A percentile compares a stretch with the other conserved stretches of the same genome.
Evolutionary conservation across 2,329 filamentous ascomycete species (phyloP).

Genomic region (Lasiodiplodia hormozganensis): DNA sequence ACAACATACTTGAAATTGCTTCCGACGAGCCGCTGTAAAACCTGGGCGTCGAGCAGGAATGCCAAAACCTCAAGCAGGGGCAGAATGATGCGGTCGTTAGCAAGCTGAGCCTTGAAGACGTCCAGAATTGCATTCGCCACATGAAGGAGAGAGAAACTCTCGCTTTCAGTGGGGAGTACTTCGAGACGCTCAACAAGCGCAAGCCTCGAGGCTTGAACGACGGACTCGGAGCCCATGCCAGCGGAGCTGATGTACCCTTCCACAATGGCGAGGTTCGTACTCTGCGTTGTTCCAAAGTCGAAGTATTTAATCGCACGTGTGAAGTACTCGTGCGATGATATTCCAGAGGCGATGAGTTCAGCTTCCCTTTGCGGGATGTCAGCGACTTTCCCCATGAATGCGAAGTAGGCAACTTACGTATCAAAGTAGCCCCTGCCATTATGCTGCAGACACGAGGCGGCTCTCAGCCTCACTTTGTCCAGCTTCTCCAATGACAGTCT

Average conservation of each 20-base stretch:
- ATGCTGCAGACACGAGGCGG: constrained; percentile 37
- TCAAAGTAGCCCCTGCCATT: constrained; percentile 26
- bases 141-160: constrained; percentile 37
- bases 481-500: constrained; percentile 87
- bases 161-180: constrained; percentile 34
- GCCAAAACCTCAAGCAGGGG: constrained; percentile 78
- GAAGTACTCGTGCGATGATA: constrained; percentile 69
- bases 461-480: constrained; percentile 73
- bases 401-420: neutral
- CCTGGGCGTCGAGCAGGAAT: constrained; percentile 66
- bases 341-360: constrained; percentile 39
- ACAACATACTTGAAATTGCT: constrained; percentile 62
- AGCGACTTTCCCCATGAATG: neutral
- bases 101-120: constrained; percentile 41
- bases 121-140: constrained; percentile 38
- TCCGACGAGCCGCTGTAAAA: constrained; percentile 48
- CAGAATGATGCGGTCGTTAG: constrained; percentile 73
- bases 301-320: constrained; percentile 53
- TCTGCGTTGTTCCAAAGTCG: neutral
- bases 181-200: constrained; percentile 62
- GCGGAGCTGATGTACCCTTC: constrained; percentile 75
- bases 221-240: constrained; percentile 77
- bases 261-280: constrained; percentile 56
- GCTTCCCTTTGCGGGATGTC: constrained; percentile 24
- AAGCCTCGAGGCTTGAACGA: constrained; percentile 72